Conservation (phyloP, 108 stramenopile genomes). For the Nitzschia sp. region DNA sequence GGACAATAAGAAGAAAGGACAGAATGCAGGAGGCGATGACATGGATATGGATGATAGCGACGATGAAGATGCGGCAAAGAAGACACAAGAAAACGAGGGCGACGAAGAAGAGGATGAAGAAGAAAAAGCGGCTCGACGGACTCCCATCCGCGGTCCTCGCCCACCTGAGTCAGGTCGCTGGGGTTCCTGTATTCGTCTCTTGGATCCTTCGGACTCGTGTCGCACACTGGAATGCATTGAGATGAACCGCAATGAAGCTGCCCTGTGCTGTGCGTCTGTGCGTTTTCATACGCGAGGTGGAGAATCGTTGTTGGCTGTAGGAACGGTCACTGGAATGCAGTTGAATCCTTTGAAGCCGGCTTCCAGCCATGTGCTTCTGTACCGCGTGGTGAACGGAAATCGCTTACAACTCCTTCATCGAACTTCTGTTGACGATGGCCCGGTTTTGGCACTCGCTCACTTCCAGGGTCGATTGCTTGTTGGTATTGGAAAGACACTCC, state of each 20-base stretch:
- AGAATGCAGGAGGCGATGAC: constrained; percentile 53
- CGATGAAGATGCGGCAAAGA: constrained; percentile 43
- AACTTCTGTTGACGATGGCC: constrained; percentile 93
- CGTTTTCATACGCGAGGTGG: constrained; percentile 92
- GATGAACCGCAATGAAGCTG: constrained; percentile 91
- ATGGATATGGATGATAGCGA: constrained; percentile 80
- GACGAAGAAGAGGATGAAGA: constrained; percentile 86
- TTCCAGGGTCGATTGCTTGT: constrained; percentile 93
- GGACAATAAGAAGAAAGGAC: constrained; percentile 39
- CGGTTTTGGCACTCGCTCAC: constrained; percentile 84
- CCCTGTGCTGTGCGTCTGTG: constrained; percentile 87
- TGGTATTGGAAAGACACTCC: constrained; percentile 84
- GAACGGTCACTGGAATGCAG: constrained; percentile 85
- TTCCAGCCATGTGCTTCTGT: constrained; percentile 75
- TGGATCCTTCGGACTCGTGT: constrained; percentile 82
- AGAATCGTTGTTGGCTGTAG: constrained; percentile 91
- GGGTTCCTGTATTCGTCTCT: constrained; percentile 94
- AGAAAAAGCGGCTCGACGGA: constrained; percentile 57
- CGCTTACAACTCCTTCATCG: constrained; percentile 89
- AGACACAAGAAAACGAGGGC: constrained; percentile 49
- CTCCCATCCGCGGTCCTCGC: constrained; percentile 87
- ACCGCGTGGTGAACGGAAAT: constrained; percentile 82
- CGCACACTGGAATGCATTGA: constrained; percentile 86
- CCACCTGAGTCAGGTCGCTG: constrained; percentile 82
- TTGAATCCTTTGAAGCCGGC: constrained; percentile 80